Evolutionary conservation across 129 eudicot species (phyloP).

Genomic region (Centella asiatica): DNA sequence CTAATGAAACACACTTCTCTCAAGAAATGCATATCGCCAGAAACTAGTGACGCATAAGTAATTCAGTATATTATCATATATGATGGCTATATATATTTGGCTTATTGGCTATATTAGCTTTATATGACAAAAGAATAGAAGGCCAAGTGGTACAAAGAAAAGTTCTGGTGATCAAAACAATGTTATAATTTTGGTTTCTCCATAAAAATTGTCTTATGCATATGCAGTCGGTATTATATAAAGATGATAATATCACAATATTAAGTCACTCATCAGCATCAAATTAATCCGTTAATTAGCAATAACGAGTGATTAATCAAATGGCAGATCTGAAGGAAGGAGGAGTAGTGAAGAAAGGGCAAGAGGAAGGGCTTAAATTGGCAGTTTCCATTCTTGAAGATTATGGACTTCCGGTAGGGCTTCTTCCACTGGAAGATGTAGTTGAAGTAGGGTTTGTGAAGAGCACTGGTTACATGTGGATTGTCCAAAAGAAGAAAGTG

Average conservation of each 20-base stretch:
- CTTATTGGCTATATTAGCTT: neutral
- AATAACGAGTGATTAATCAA: neutral
- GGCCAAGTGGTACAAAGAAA: neutral
- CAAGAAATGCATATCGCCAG: neutral
- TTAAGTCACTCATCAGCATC: neutral
- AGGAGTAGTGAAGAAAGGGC: slow-evolving; percentile 1
- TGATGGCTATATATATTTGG: neutral
- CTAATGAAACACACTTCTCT: no score
- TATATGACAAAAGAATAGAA: neutral
- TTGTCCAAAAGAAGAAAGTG: slow-evolving; percentile 12
- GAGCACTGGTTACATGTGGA: slow-evolving; percentile 13
- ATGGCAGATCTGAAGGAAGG: slow-evolving; percentile 10
- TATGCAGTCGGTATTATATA: neutral
- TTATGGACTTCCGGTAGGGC: slow-evolving; percentile 4
- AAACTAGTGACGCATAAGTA: neutral
- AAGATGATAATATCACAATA: neutral
- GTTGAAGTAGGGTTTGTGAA: slow-evolving; percentile 11
- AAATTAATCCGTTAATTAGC: neutral
- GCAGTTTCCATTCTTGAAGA: slow-evolving; percentile 6
- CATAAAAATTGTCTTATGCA: slow-evolving; percentile 7
- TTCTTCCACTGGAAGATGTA: slow-evolving; percentile 11
- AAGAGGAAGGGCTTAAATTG: slow-evolving; percentile 5
- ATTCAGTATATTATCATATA: neutral
- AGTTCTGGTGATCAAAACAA: slow-evolving; percentile 4
- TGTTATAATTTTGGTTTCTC: slow-evolving; percentile 8